Evolutionary conservation across 441 rosid species (phyloP), one percentile per base, ranked within the genome.

Genomic region (Erodium moschatum): DNA sequence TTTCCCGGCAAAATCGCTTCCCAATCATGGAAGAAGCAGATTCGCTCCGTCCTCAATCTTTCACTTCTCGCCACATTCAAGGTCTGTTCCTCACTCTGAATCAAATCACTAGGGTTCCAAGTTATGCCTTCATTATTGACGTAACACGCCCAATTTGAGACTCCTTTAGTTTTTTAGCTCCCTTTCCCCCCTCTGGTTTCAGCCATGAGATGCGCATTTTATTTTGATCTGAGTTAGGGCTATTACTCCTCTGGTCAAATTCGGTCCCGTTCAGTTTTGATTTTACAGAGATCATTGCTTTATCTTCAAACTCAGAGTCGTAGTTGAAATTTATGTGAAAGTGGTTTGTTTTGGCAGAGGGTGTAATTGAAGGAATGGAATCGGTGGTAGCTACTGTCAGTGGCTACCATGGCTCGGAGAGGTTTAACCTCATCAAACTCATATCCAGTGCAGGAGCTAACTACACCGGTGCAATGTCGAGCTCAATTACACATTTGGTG

Each of bases 371-470:
- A 81, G 93, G 87, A 24, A 91, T 94, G 98, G 92, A 88, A 21
- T 76, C 84, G 6, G 97, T 94, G 72, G 85, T 94, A 12, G 94
- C 92, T 20, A 82, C 96, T 0, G 96, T 94, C 2, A 94, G 94
- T 68, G 98, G 98, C 1, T 91, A 89, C 81, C 85, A 84, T 8
- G 97, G 96, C 2, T 58, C 81, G 13, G 94, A 86, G 70, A 86
- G 97, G 54, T 88, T 91, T 75, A 83, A 86, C 64, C 94, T 94
- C 71, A 94, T 94, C 75, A 89, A 86, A 81, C 85, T 91, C 42
- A 86, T 94, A 60, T 80, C 88, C 24, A 73, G 27, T 12, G 16
- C 87, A 15, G 97, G 97, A 27, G 97, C 91, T 12, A 91, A 76
- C 81, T 94, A 88, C 46, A 92, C 91, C 0, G 97, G 98, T 0